Base-by-base conservation (phyloP, 306 rosid genomes). In the Myrica gale region DNA sequence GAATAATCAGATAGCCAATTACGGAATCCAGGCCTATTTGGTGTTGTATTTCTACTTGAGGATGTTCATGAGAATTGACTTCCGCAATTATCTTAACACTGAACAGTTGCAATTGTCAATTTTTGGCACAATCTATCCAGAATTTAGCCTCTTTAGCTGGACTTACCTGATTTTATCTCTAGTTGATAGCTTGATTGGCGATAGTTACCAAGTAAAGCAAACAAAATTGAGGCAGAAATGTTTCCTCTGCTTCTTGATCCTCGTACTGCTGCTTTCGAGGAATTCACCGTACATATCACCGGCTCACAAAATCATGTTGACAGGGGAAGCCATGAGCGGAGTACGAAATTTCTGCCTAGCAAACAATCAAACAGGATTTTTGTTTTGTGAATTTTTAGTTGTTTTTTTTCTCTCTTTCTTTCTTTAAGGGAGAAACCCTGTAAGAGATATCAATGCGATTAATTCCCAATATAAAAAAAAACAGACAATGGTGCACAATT, bases 1-100 rank as follows among this genome's bases (percentile, higher is more conserved):
- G 80, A 56, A 63, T 80, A 78, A 78, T 80, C 78, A 85, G 74
- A 37, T 53, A 73, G 17, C 6, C 58, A 17, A 65, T 42, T 65
- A 69, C 71, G 65, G 54, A 63, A 63, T 46, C 63, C 78, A 70
- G 12, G 32, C 66, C 58, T 50, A 68, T 80, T 60, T 65, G 4
- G 41, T 32, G n/a, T 53, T 65, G 37, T 32, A 32, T 65, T 65
- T 45, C 56, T 53, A 69, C 68, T 13, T 76, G 61, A 58, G 48
- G 60, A 70, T 41, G 9, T 19, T 39, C 47, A 65, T 32, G 37
- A 32, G 66, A 71, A 67, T 74, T 57, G 45, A 41, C 74, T 73
- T 66, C 48, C 77, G 37, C 46, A 4, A 5, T 32, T 10, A 60
- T 43, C 0, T 13, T 6, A 50, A 72, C 46, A 47, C 37, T 60